Evolutionary conservation across 495 filamentous ascomycete species (phyloP), one percentile per base, ranked within the genome.

Genomic region (Lasiosphaeris hirsuta): DNA sequence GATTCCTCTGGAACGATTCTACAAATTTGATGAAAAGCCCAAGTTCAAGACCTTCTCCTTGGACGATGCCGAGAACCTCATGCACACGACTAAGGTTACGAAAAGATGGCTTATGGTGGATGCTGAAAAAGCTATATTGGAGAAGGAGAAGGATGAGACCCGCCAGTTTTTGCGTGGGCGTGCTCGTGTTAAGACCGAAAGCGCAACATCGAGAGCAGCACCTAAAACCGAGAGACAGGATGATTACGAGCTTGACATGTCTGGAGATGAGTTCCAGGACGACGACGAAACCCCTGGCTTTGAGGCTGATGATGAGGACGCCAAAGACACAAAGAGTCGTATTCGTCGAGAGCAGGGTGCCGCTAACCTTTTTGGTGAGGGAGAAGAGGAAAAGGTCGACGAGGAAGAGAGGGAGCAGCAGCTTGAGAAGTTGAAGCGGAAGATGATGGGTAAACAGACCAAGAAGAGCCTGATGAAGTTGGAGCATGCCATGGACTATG

Each of bases 1-100:
- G 87, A 78, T 94, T 17, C 95, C 95, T 0, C 71, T 96, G 9
- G 91, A 97, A 63, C 94, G 96, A 64, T 97, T 88, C 87, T 98
- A 98, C 75, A 89, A 87, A 51, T 97, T 98, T 64, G 88, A 75
- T 17, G 81, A 86, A 53, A 96, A 92, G 69, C 88, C 86, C 44
- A 84, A 88, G 48, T 92, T 95, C 72, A 90, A 91, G 70, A 81
- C 82, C 1, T 75, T 92, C 69, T 87, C 84, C 0, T 85, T 90
- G 14, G 92, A 96, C 55, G 90, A 95, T 61, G 92, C 90, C 0
- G 92, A 97, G 69, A 86, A 83, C 50, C 78, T 83, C 37, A 89
- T 93, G 86, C 80, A 82, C 30, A 57, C 69, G 49, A 64, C 62
- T 44, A 69, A 71, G 64, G 62, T 60, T 10, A 61, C 71, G 36